Evolutionary conservation across 768 basidiomycete genomes (phyloP), one percentile per base, ranked within the genome.

Genomic region (Hebeloma cylindrosporum): DNA sequence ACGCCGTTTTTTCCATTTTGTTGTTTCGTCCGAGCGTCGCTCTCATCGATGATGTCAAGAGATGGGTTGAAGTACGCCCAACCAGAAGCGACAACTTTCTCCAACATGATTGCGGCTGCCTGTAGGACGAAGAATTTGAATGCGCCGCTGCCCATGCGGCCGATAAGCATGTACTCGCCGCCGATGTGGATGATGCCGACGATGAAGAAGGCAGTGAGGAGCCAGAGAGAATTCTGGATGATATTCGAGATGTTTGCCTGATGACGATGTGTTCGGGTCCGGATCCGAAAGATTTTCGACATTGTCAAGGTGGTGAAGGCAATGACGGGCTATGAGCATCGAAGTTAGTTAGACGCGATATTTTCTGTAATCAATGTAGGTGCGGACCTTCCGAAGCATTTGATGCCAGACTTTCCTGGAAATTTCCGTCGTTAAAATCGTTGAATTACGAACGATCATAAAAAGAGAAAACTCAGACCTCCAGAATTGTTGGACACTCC

Each of bases 121-220:
- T 68, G 66, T 27, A 60, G 46, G 43, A 63, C 36, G 51, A 67
- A 67, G 54, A 67, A 68, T 9, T 38, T 41, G 33, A 69, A 52
- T 18, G 58, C 50, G 14, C 54, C 48, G n/a, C 54, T 53, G 34
- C 53, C 46, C 37, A 50, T 42, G 28, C 48, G 48, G 18, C 53
- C 52, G 7, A 57, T 44, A 41, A 63, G 43, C 61, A 65, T 60
- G 48, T 59, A 58, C 21, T 67, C 67, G 13, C 60, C 63, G 6
- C 54, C 50, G 16, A 50, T 35, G 45, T 69, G 67, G 38, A 61
- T 59, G 34, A 62, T 18, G 10, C 61, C 66, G 14, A 62, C 61
- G 27, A 67, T 43, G 38, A 60, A 48, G 54, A 69, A 69, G 8
- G 56, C 60, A 16, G 46, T 45, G 25, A 37, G 43, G 3, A 60